Evolutionary conservation across 2,329 filamentous ascomycete genomes (phyloP), one percentile per base, ranked within the genome.

Genomic region (Amauroascus verrucosus): DNA sequence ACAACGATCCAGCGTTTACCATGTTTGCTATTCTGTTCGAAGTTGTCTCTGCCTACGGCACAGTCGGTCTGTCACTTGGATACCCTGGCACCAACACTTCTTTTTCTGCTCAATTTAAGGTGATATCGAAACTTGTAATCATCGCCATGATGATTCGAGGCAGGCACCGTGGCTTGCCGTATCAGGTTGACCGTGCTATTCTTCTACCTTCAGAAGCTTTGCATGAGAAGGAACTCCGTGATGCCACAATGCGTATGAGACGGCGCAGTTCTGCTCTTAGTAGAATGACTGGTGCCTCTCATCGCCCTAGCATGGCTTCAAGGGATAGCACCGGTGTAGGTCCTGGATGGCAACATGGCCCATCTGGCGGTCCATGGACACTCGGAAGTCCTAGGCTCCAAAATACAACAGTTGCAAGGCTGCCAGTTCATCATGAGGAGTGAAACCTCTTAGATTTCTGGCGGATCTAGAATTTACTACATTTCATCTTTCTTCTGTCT

Each of bases 41-140:
- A 66, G 82, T 94, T 45, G 82, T 95, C 56, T 91, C 86, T 54
- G 89, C 89, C 1, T 95, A 95, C 64, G 94, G 93, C 58, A 98
- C 93, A 0, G 93, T 98, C 24, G 93, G 93, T 0, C 73, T 98
- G 54, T 91, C 85, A 48, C 77, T 98, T 14, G 93, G 93, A 5
- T 95, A 91, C 57, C 77, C 85, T 0, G 74, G 71, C 18, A 76
- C 82, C 66, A 86, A 95, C 67, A 79, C 88, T 0, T 89, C 86
- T 0, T 88, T 98, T 59, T 89, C 82, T 30, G 84, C 80, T 0
- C 81, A 96, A 61, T 96, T 98, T 67, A 81, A 77, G 11, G 77
- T 83, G 0, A 69, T 95, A 6, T 80, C 76, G 16, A 84, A 83
- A 62, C 73, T 84, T 56, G 74, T 84, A 58, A 80, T 84, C 61